phyloP scores from a whole-genome alignment of 73 alveolate genomes.

The Tetrahymena elliotti region DNA sequence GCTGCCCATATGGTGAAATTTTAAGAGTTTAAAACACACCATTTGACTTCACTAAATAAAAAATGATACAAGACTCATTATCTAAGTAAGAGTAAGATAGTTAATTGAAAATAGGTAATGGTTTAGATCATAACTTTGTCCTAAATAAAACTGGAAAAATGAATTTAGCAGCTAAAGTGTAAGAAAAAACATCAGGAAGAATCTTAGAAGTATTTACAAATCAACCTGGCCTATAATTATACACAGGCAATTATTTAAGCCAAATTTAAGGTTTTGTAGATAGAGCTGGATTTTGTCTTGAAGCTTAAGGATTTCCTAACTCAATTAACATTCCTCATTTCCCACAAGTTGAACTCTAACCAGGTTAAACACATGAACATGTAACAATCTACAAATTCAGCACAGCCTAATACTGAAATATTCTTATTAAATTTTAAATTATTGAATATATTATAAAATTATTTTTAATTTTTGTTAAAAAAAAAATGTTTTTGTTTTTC shows the following conservation, averaged over 20 bases:
- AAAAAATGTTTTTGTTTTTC: too few relatives aligned
- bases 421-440: too few relatives aligned
- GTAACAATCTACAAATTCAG: not conserved
- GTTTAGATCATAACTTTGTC: not conserved
- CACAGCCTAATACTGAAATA: not conserved
- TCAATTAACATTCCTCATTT: not conserved
- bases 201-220: not conserved
- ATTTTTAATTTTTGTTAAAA: too few relatives aligned
- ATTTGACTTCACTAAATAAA: not conserved
- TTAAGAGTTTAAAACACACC: not conserved
- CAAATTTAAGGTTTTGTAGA: not conserved
- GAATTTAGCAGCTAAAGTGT: not conserved
- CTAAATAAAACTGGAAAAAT: not conserved
- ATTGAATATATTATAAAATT: too few relatives aligned
- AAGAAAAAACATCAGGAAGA: not conserved
- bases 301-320: not conserved
- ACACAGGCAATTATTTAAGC: not conserved
- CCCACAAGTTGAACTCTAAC: not conserved
- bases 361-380: not conserved
- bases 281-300: not conserved
- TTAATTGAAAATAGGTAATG: not conserved
- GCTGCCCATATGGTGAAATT: not conserved
- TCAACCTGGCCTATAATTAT: not conserved
- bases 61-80: not conserved
- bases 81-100: not conserved